Evolutionary conservation across 306 rosid species (phyloP).

Genomic region (Citrullus colocynthis): DNA sequence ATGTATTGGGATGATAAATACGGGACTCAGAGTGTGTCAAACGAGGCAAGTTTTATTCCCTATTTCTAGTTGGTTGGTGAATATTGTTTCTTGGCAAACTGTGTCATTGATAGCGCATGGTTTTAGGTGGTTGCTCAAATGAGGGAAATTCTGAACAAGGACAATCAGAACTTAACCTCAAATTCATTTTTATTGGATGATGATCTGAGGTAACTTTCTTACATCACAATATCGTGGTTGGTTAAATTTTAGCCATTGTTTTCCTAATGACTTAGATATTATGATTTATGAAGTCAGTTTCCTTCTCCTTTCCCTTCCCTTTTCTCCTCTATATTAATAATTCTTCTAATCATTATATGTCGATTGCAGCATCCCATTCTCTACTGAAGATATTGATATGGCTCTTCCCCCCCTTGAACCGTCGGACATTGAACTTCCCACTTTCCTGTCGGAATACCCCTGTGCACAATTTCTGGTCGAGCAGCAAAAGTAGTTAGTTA

Average conservation of each 20-base stretch:
- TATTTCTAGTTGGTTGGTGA: constrained; percentile 8
- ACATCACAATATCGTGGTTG: neutral
- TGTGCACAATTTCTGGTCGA: constrained; percentile 63
- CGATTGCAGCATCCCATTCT: constrained; percentile 85
- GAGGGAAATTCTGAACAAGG: constrained; percentile 86
- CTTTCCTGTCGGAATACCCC: constrained; percentile 45
- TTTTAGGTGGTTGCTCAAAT: constrained; percentile 81
- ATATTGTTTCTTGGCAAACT: neutral
- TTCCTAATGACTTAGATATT: neutral
- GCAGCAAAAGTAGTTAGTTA: constrained; percentile 23
- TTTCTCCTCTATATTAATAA: neutral
- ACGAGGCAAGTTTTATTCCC: constrained; percentile 62
- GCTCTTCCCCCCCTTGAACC: constrained; percentile 83
- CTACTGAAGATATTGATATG: constrained; percentile 86
- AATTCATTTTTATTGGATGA: constrained; percentile 97
- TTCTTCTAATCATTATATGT: neutral
- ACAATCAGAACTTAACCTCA: constrained; percentile 76
- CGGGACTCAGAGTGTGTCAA: constrained; percentile 95
- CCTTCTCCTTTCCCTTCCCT: neutral
- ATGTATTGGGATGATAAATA: constrained; percentile 99
- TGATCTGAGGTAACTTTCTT: constrained; percentile 68
- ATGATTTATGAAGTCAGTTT: neutral
- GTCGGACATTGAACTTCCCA: constrained; percentile 56
- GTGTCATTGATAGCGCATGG: neutral
- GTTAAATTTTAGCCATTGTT: neutral